Base-by-base conservation (phyloP, 169 alveolate species). In the Theileria annulata region DNA sequence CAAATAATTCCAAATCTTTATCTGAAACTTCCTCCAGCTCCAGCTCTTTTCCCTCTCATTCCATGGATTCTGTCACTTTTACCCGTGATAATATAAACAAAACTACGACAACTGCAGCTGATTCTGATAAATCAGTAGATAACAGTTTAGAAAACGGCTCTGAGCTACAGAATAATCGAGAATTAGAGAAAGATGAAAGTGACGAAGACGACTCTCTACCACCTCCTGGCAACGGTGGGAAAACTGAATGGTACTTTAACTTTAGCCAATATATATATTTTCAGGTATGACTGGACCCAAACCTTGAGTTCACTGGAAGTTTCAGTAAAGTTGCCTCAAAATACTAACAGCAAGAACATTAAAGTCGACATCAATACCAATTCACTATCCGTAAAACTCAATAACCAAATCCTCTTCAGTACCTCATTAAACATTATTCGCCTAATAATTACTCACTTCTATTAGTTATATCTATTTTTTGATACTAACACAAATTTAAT, bases 211-310 rank as follows among this genome's bases (percentile, higher is more conserved):
- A 66, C 9, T 59, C 62, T 28, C 51, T 80, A 4, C 82, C 80
- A 25, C 93, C 92, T 1, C 78, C 83, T 19, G 94, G 93, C 12
- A 90, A 90, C 56, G 94, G 94, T 3, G 94, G 94, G 21, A 73
- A 21, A 76, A 92, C 68, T 81, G 87, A 49, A 77, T 75, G 88
- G 88, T 80, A 59, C 35, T 58, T 23, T 0, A 58, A 25, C 13
- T 25, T n/a, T 58, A 58, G 17, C 15, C 15, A 25, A 58, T 12
- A 12, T 58, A 42, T 17, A 42, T 42, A n/a, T 42, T 37, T 35
- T 9, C 59, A 96, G 95, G 92, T 97, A 96, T 67, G 74, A 84
- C 8, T 97, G 98, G 98, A 93, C 97, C 28, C 98, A 96, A 80
- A 96, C 97, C 28, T 89, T 95, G 47, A 81, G 80, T 25, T 96